These are phyloP conservation scores for Colletotrichum incanum DNA, from an alignment of 2,329 filamentous ascomycete genomes.

Conservation along the genomic window DNA sequence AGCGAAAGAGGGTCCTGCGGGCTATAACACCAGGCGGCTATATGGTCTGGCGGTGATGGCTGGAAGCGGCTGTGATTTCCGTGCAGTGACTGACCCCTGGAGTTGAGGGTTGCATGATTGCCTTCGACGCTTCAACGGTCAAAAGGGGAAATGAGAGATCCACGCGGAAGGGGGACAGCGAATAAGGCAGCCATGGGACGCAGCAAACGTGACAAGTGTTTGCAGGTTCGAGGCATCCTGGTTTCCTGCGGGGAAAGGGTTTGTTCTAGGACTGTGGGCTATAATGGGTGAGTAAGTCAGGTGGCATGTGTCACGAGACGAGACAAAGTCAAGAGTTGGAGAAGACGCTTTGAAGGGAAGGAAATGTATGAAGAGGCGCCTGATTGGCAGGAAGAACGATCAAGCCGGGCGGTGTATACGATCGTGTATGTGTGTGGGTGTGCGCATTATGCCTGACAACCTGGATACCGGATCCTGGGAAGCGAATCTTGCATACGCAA, in stretches of 20 bases:
- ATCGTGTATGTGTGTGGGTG: not conserved
- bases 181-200: not conserved
- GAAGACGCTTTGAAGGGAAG: not conserved
- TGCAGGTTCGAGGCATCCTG: constrained; percentile 8
- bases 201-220: not conserved
- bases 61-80: constrained; percentile 8
- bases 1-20: constrained; percentile 16
- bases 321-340: not conserved
- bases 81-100: not conserved
- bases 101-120: not conserved
- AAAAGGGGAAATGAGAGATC: constrained; percentile 15
- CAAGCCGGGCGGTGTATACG: not conserved
- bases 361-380: not conserved
- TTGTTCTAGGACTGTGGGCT: constrained; percentile 3
- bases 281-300: constrained; percentile 9
- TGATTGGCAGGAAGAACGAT: not conserved
- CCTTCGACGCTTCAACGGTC: not conserved
- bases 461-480: constrained; percentile 25
- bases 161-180: constrained; percentile 13
- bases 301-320: not conserved
- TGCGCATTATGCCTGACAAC: not conserved
- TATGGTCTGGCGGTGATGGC: constrained; percentile 5
- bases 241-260: not conserved
- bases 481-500: constrained; percentile 25
- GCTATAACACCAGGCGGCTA: constrained; percentile 30